Evolutionary conservation across 2,329 filamentous ascomycete species (phyloP), one percentile per base, ranked within the genome.

Genomic region (Arthrobotrys iridis): DNA sequence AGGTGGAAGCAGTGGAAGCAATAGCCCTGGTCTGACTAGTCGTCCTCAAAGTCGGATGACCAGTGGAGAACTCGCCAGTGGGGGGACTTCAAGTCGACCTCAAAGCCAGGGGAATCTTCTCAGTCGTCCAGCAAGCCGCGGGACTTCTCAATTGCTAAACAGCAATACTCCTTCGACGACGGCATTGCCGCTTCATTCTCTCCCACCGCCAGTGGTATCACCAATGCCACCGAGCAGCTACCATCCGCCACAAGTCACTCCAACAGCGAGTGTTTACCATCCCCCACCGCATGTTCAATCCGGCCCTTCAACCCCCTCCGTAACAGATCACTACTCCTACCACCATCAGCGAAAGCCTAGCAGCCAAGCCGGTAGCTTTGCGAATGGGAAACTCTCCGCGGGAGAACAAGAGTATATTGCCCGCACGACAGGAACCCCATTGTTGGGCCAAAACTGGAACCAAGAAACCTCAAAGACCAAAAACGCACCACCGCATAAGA

Each of bases 341-440:
- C 0, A 87, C 52, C 73, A 62, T n/a, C 64, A 77, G n/a, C 76
- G 65, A 24, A 67, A 33, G 78, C 81, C 10, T 82, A 79, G 60
- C 81, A 11, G 77, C 78, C 35, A 30, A 66, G 30, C 65, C 66
- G 11, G 70, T 6, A 33, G 18, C 26, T 28, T 10, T 6, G 40
- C 15, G 3, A 43, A 48, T 6, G 83, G 84, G 0, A 87, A 90
- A 68, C 85, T 97, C n/a, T 93, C 91, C 18, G 93, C 93, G 15
- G 88, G 91, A 13, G 93, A 97, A 82, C 93, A 96, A 81, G 92
- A 96, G 82, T 90, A 96, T 78, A 87, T 96, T n/a, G 91, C 93
- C 7, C 88, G 91, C 37, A 85, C 92, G 78, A 96, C 93, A 0
- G 91, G 91, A 0, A 89, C 88, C 0, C 91, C 93, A 0, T 84